Conservation (phyloP, 2,329 filamentous ascomycete species). For the Nigrograna mackinnonii region DNA sequence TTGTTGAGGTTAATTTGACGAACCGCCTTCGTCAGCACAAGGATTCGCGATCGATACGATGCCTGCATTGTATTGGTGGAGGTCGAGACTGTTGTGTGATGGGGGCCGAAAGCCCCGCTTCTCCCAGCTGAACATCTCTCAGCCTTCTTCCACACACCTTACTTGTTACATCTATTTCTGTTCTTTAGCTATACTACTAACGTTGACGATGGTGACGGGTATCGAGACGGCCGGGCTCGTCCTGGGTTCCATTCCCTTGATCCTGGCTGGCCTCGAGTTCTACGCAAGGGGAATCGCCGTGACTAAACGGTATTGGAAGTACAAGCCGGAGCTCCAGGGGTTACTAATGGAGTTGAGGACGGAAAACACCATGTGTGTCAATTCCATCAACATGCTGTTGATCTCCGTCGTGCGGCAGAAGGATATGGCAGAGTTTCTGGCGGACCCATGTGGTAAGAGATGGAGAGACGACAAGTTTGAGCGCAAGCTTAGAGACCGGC, state of each 20-base stretch:
- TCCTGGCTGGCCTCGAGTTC: slow-evolving; percentile 32
- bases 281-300: slow-evolving; percentile 34
- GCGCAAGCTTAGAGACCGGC: slow-evolving; percentile 12
- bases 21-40: too few relatives aligned
- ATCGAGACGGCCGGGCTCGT: slow-evolving; percentile 29
- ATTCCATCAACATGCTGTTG: slow-evolving; percentile 27
- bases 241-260: slow-evolving; percentile 28
- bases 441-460: slow-evolving; percentile 15
- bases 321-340: slow-evolving; percentile 20
- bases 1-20: too few relatives aligned
- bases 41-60: too few relatives aligned
- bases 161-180: too few relatives aligned
- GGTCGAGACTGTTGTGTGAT: too few relatives aligned
- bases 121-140: too few relatives aligned
- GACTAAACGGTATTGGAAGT: slow-evolving; percentile 27
- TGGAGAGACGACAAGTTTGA: slow-evolving; percentile 23
- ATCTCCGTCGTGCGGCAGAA: slow-evolving; percentile 20
- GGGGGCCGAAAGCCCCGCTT: too few relatives aligned
- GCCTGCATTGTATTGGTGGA: too few relatives aligned
- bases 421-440: slow-evolving; percentile 21
- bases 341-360: slow-evolving; percentile 22
- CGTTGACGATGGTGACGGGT: too few relatives aligned
- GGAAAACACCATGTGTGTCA: slow-evolving; percentile 28
- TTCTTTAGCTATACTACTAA: too few relatives aligned
- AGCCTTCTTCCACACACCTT: too few relatives aligned